Base-by-base conservation (phyloP, 2,329 filamentous ascomycete genomes). In the Fusarium robinianum region DNA sequence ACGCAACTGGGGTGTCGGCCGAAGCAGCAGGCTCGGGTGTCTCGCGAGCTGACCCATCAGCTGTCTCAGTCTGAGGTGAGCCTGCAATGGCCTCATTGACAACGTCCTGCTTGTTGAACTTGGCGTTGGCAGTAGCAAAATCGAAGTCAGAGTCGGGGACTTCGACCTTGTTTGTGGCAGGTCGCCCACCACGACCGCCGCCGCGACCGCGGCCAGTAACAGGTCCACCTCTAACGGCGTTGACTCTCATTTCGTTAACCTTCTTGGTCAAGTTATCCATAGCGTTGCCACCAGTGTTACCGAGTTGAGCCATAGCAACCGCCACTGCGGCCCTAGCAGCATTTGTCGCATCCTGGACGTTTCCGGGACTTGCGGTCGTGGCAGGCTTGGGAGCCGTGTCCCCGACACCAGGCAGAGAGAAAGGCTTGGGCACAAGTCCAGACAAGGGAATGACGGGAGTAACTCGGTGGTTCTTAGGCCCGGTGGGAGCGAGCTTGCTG, bases 141-240 rank as follows among this genome's bases (percentile, higher is more conserved):
- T 99, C 92, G 60, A 91, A 99, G 64, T 97, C 94, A 2, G 88
- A 84, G 33, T 87, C 81, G 0, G 94, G 94, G 3, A 99, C 88
- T 39, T 96, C 91, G 21, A 97, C 83, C 71, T 89, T 94, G 58
- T 78, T 73, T 34, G 77, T 50, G 23, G 53, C 52, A 16, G 67
- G 67, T 23, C 75, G 72, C 10, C 74, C 74, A 8, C 75, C 75
- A 39, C 76, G 73, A 2, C 74, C 73, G 44, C 76, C 73, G 16
- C 72, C 73, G 33, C 81, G 77, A 27, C 76, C 70, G n/a, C n/a
- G n/a, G n/a, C n/a, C n/a, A n/a, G n/a, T n/a, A 15, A 69, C 65
- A n/a, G 76, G 67, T 7, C 75, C 73, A 14, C 73, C 72, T 32
- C 73, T 69, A 6, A 73, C 71, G 8, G 85, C 81, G 46, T 81